These are phyloP conservation scores for Melaleuca quinquenervia DNA, from an alignment of 345 rosid species.

Conservation along the genomic window DNA sequence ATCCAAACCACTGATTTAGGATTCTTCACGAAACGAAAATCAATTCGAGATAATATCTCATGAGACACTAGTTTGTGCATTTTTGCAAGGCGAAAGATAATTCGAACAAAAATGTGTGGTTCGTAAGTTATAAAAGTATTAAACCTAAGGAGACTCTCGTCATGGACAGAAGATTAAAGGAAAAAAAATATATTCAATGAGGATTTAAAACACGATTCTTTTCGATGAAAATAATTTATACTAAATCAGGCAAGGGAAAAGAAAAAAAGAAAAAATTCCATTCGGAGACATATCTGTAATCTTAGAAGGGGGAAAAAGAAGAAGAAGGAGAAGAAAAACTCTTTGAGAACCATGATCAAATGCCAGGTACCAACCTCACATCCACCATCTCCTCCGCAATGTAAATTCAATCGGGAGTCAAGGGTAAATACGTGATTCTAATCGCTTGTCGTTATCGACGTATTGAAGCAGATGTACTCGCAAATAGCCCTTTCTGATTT, in stretches of 20 bases:
- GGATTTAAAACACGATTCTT: too few species aligned
- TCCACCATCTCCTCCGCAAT: not conserved
- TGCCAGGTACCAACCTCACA: not conserved
- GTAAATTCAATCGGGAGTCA: not conserved
- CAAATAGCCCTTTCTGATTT: not conserved
- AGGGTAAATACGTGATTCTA: not conserved
- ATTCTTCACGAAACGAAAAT: not conserved
- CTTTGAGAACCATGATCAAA: too few species aligned
- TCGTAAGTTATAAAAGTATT: not conserved
- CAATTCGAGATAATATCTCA: too few species aligned
- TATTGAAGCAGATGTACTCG: not conserved
- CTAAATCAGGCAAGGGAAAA: not conserved
- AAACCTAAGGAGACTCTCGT: not conserved
- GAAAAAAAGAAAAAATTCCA: not conserved
- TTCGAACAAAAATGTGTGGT: not conserved
- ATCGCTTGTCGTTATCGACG: not conserved
- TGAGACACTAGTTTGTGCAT: not conserved
- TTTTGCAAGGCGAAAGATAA: not conserved
- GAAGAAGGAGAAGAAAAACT: too few species aligned
- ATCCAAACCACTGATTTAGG: fast-evolving
- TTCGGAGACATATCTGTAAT: not conserved
- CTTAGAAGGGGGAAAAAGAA: too few species aligned
- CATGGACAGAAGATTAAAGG: too few species aligned
- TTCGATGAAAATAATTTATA: too few species aligned
- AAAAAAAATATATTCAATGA: too few species aligned